phyloP scores from a whole-genome alignment of 441 rosid species.

The Gossypium davidsonii region DNA sequence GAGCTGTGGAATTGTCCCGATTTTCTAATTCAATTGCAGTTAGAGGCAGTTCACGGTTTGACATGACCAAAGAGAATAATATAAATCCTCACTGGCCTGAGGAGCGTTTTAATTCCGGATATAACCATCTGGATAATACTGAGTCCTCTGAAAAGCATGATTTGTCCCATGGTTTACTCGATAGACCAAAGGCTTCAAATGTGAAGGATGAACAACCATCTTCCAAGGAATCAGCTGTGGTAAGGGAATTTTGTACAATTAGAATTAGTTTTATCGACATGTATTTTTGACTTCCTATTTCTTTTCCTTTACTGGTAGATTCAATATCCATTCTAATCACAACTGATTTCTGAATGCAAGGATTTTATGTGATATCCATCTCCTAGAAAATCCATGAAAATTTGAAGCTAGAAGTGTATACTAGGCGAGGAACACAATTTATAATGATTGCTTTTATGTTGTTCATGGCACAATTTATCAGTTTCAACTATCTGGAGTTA shows the following conservation, averaged over 20 bases:
- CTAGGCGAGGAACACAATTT: neutral
- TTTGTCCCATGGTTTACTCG: slow-evolving; percentile 46
- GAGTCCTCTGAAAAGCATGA: slow-evolving; percentile 31
- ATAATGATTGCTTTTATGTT: neutral
- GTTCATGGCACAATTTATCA: neutral
- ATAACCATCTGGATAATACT: slow-evolving; percentile 21
- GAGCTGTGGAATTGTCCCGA: slow-evolving; percentile 46
- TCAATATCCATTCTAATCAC: neutral
- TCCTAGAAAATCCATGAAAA: neutral
- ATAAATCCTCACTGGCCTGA: slow-evolving; percentile 36
- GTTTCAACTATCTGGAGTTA: neutral
- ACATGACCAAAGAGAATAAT: slow-evolving; percentile 31
- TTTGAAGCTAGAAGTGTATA: neutral
- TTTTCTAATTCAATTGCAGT: slow-evolving; percentile 71
- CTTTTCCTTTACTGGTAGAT: neutral
- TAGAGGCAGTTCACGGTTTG: slow-evolving; percentile 55
- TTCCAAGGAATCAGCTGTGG: slow-evolving; percentile 36
- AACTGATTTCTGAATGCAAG: neutral
- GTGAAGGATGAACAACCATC: slow-evolving; percentile 37
- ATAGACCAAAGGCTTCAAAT: slow-evolving; percentile 31
- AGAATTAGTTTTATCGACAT: neutral
- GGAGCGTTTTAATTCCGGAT: slow-evolving; percentile 29
- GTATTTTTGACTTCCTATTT: neutral
- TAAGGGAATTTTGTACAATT: slow-evolving; percentile 19
- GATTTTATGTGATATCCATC: neutral